These are phyloP conservation scores for Wallacemonas sp. DNA, from an alignment of 208 protist genomes.

Conservation along the genomic window DNA sequence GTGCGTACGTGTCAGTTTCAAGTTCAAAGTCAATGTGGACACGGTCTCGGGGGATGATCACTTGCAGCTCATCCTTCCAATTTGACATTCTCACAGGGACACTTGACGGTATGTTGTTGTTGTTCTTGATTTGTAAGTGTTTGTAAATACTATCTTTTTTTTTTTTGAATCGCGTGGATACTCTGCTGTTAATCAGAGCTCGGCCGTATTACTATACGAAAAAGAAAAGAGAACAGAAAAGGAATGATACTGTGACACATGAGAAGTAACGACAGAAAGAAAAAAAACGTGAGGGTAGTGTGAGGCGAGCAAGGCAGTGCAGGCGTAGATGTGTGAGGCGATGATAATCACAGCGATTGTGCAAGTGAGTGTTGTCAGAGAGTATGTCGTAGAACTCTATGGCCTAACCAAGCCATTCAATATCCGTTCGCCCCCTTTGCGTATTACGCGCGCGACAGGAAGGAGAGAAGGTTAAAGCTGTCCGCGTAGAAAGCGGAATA, in stretches of 20 bases:
- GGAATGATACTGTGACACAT: background rate
- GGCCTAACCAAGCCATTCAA: too few relatives aligned
- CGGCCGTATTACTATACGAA: background rate
- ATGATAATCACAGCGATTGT: too few relatives aligned
- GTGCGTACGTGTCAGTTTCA: slow-evolving; percentile 18
- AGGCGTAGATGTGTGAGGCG: too few relatives aligned
- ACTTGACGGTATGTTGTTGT: background rate
- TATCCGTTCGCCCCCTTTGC: too few relatives aligned
- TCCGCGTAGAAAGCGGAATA: too few relatives aligned
- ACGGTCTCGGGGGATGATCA: slow-evolving; percentile 3
- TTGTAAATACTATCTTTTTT: too few relatives aligned
- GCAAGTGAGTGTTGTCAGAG: too few relatives aligned
- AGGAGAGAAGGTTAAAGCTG: slow-evolving; percentile 11
- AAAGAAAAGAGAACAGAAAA: slow-evolving; percentile 5
- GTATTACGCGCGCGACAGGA: too few relatives aligned
- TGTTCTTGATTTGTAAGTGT: background rate
- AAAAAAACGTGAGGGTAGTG: too few relatives aligned
- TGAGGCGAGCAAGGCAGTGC: too few relatives aligned
- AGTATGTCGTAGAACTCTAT: too few relatives aligned
- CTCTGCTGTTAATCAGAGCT: background rate
- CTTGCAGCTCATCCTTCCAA: background rate
- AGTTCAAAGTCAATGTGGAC: slow-evolving; percentile 23
- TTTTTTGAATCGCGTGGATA: too few relatives aligned
- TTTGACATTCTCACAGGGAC: background rate
- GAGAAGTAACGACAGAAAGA: slow-evolving; percentile 12